Evolutionary conservation across 2,329 filamentous ascomycete genomes (phyloP).

Genomic region (Xylaria sp.): DNA sequence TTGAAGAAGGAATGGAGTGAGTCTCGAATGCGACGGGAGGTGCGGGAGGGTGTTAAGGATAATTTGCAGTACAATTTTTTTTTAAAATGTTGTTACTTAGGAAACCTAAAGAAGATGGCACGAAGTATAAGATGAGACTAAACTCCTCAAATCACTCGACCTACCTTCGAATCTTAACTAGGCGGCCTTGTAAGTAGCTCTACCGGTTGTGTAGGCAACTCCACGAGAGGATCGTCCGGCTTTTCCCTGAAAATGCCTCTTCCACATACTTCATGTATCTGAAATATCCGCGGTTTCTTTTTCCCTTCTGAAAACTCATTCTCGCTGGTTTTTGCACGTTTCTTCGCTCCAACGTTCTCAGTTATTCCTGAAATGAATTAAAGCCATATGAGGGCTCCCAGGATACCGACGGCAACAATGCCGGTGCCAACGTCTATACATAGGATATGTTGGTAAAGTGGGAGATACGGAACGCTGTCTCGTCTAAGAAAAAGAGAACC

Average conservation of each 20-base stretch:
- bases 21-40: too few relatives aligned
- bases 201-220: background rate
- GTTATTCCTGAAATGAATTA: background rate
- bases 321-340: background rate
- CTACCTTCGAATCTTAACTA: background rate
- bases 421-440: conserved; percentile 13
- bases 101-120: background rate
- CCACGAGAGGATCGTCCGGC: conserved; percentile 5
- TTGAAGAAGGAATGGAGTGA: background rate
- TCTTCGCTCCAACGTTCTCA: background rate
- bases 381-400: conserved; percentile 8
- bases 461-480: conserved; percentile 1
- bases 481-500: background rate
- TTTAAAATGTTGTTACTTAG: too few relatives aligned
- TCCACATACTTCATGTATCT: background rate
- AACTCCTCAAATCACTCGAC: background rate
- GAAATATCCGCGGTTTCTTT: background rate
- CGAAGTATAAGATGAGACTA: background rate
- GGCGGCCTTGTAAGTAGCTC: background rate
- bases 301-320: background rate
- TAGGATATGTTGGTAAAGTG: too few relatives aligned
- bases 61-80: too few relatives aligned
- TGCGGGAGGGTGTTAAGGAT: too few relatives aligned
- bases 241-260: background rate
- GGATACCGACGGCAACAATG: background rate